Conservation (phyloP, 2,329 filamentous ascomycete genomes). For the Nannizzia gypsea region DNA sequence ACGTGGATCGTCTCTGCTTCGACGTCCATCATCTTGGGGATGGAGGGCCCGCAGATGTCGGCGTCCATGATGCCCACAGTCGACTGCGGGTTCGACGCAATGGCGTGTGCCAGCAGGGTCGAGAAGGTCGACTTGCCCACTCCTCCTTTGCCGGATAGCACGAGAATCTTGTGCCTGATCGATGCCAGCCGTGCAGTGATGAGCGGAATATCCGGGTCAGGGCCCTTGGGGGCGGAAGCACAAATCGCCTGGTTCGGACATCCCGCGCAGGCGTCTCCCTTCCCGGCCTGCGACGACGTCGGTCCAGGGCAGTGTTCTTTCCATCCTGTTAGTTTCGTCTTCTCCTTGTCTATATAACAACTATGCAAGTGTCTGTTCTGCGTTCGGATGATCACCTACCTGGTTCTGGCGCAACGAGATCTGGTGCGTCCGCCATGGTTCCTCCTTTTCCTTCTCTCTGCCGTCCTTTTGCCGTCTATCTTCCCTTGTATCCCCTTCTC, state of each 20-base stretch:
- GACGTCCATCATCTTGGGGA: constrained; percentile 98
- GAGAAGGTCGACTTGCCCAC: constrained; percentile 96
- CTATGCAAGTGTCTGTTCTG: constrained; percentile 4
- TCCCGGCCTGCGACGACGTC: constrained; percentile 43
- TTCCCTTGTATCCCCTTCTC: no score
- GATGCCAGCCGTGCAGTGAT: constrained; percentile 72
- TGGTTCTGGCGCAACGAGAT: constrained; percentile 86
- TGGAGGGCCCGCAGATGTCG: constrained; percentile 90
- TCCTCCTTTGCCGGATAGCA: constrained; percentile 88
- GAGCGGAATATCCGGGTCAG: constrained; percentile 82
- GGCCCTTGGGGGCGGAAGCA: constrained; percentile 84
- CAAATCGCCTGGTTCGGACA: constrained; percentile 96
- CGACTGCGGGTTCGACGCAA: constrained; percentile 65
- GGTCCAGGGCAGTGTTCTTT: constrained; percentile 90
- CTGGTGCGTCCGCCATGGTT: constrained; percentile 65
- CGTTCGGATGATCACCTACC: constrained; percentile 29
- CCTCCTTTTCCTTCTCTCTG: background rate
- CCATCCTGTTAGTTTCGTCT: constrained; percentile 26
- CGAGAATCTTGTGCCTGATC: constrained; percentile 83
- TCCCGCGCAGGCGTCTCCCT: constrained; percentile 74
- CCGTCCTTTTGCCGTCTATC: background rate
- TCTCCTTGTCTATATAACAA: background rate
- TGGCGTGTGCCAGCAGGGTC: constrained; percentile 74
- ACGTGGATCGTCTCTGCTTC: constrained; percentile 89
- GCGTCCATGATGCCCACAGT: constrained; percentile 95